Percentiles rank a stretch among this genome's conserved stretches.
Evolutionary conservation across 2,329 filamentous ascomycete genomes (phyloP).

Genomic region (Cladosporium austrohemisphaericum): DNA sequence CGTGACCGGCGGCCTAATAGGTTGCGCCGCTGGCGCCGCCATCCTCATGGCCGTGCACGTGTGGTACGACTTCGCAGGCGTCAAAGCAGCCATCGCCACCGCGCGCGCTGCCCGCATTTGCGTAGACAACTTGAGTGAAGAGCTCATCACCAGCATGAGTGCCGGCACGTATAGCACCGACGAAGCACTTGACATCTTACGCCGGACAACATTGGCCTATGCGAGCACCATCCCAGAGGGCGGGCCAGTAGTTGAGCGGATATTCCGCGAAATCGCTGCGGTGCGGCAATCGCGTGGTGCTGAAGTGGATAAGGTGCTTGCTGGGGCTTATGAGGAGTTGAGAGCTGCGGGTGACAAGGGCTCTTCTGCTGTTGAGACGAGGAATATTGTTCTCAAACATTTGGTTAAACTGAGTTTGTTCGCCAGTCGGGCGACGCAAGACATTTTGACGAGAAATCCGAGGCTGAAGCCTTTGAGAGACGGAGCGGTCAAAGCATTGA

Average conservation of each 20-base stretch:
- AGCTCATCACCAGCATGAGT: slow-evolving; percentile 26
- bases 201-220: slow-evolving; percentile 29
- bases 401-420: slow-evolving; percentile 25
- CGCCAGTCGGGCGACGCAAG: slow-evolving; percentile 23
- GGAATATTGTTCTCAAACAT: slow-evolving; percentile 22
- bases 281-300: slow-evolving; percentile 24
- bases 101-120: slow-evolving; percentile 26
- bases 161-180: slow-evolving; percentile 28
- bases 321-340: slow-evolving; percentile 23
- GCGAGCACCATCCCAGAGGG: slow-evolving; percentile 27
- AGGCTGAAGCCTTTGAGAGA: slow-evolving; percentile 22
- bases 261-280: slow-evolving; percentile 27
- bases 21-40: slow-evolving; percentile 27
- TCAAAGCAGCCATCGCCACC: slow-evolving; percentile 25
- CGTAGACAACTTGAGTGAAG: slow-evolving; percentile 28
- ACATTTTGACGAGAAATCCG: slow-evolving; percentile 29
- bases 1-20: slow-evolving; percentile 28
- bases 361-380: slow-evolving; percentile 21
- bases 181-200: slow-evolving; percentile 30
- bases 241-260: slow-evolving; percentile 24
- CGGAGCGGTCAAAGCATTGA: slow-evolving; percentile 20
- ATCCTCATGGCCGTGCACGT: slow-evolving; percentile 26
- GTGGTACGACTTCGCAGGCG: slow-evolving; percentile 26
- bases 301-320: slow-evolving; percentile 26
- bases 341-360: slow-evolving; percentile 21